phyloP scores from a whole-genome alignment of 805 yeast genomes.

The Kluyveromyces lactis region DNA sequence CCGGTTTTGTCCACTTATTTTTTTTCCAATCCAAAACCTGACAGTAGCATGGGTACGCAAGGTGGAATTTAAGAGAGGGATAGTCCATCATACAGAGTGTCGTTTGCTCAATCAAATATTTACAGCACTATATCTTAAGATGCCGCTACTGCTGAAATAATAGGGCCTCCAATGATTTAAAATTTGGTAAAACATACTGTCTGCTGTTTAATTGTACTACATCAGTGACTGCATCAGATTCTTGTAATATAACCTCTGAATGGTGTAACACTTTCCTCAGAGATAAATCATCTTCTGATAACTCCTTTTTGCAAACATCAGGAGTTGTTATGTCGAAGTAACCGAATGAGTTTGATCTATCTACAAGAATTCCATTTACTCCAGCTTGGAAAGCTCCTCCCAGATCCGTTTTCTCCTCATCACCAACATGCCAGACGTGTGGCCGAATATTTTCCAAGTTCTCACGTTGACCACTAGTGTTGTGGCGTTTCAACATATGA shows the following conservation, averaged over 20 bases:
- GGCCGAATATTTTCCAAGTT: constrained; percentile 15
- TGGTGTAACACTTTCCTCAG: constrained; percentile 22
- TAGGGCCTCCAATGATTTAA: constrained; percentile 11
- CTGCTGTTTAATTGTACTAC: constrained; percentile 14
- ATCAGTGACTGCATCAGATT: constrained; percentile 13
- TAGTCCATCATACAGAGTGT: too few species aligned
- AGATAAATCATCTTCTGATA: constrained; percentile 14
- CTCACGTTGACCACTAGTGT: constrained; percentile 9
- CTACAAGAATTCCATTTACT: constrained; percentile 52
- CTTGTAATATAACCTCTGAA: constrained; percentile 14
- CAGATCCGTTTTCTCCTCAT: constrained; percentile 47
- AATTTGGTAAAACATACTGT: constrained; percentile 20
- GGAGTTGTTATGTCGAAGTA: constrained; percentile 10
- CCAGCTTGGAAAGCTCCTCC: constrained; percentile 47
- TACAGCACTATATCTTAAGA: too few species aligned
- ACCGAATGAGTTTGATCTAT: constrained; percentile 33
- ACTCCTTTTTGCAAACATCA: neutral
- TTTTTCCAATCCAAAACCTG: too few species aligned
- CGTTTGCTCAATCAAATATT: too few species aligned
- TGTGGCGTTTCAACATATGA: constrained; percentile 19
- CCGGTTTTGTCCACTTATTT: constrained; percentile 58
- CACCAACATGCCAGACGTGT: constrained; percentile 61
- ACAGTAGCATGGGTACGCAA: too few species aligned
- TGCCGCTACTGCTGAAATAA: too few species aligned
- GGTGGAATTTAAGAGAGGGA: too few species aligned